phyloP scores from a whole-genome alignment of 2,329 filamentous ascomycete genomes.

The Fusarium liriodendri region DNA sequence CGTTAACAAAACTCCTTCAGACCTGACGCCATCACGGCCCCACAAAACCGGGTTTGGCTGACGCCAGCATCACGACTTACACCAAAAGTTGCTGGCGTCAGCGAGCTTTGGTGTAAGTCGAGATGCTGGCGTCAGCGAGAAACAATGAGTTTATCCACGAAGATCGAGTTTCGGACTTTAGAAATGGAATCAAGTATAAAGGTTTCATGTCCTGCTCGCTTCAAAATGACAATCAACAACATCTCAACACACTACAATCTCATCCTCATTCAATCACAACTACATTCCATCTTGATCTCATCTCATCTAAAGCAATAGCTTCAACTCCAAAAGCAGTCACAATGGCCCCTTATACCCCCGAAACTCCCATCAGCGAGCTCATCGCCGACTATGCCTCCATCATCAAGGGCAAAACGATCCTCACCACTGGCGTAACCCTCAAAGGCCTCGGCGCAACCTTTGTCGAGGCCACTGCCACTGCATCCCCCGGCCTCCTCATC shows the following conservation, averaged over 20 bases:
- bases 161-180: conserved; percentile 16
- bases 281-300: background rate
- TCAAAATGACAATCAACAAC: background rate
- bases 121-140: conserved; percentile 6
- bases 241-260: background rate
- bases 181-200: conserved; percentile 6
- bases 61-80: conserved; percentile 26
- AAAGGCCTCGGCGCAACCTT: conserved; percentile 54
- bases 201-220: background rate
- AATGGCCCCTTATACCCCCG: conserved; percentile 32
- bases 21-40: background rate
- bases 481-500: conserved; percentile 55
- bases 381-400: conserved; percentile 42
- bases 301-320: background rate
- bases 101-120: background rate
- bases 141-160: background rate
- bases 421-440: conserved; percentile 57
- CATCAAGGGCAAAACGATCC: conserved; percentile 52
- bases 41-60: conserved; percentile 24
- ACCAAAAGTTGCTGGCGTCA: conserved; percentile 7
- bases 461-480: conserved; percentile 51
- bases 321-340: background rate
- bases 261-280: background rate
- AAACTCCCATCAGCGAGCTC: conserved; percentile 44
- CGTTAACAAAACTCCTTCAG: background rate